phyloP scores from a whole-genome alignment of 2,329 filamentous ascomycete species.

The Verticillium albo-atrum region DNA sequence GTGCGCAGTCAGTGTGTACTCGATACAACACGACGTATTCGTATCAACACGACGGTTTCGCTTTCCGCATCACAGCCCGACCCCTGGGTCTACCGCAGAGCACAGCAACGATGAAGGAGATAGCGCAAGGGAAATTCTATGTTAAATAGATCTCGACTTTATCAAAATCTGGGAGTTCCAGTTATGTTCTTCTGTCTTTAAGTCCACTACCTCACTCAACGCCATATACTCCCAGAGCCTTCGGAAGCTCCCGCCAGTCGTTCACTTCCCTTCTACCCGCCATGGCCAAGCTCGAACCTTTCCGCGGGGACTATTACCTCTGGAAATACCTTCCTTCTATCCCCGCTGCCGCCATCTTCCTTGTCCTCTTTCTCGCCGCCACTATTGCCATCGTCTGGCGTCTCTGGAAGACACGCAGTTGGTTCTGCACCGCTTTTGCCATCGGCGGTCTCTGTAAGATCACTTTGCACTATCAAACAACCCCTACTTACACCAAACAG shows the following conservation, averaged over 20 bases:
- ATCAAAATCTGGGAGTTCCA: too few species aligned
- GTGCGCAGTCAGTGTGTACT: too few species aligned
- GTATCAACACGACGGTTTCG: background rate
- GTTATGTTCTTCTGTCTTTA: too few species aligned
- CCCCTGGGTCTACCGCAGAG: background rate
- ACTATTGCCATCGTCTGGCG: slow-evolving; percentile 31
- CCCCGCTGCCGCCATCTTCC: slow-evolving; percentile 29
- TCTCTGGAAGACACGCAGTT: slow-evolving; percentile 33
- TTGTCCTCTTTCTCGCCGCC: slow-evolving; percentile 19
- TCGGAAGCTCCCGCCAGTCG: too few species aligned
- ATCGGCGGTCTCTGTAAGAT: slow-evolving; percentile 34
- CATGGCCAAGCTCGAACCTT: slow-evolving; percentile 22
- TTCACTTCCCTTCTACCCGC: background rate
- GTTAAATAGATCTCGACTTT: too few species aligned
- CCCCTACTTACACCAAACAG: slow-evolving; percentile 17
- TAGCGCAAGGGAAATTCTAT: background rate
- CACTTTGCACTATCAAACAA: background rate
- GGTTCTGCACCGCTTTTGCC: slow-evolving; percentile 38
- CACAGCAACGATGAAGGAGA: background rate
- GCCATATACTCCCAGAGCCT: too few species aligned
- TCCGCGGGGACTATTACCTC: slow-evolving; percentile 19
- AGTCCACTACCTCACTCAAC: too few species aligned
- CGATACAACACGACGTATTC: background rate
- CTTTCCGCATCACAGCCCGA: background rate
- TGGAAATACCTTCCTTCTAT: slow-evolving; percentile 33